These are phyloP conservation scores for Fimicolochytrium jonesii DNA, from an alignment of 192 early-diverging fungal genomes.

Conservation along the genomic window DNA sequence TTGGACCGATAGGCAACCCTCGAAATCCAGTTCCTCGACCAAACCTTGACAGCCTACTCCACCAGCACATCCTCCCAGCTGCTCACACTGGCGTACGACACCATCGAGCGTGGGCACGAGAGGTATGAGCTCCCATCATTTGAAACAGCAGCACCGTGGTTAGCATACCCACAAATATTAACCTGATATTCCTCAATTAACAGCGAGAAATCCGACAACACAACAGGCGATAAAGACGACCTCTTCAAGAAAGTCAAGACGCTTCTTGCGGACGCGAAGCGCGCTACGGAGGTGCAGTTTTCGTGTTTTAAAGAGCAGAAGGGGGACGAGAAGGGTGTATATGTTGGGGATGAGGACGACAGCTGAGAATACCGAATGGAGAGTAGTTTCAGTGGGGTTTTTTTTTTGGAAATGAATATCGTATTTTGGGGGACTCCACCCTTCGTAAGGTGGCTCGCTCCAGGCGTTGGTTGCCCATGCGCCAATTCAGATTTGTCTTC, in stretches of 20 bases:
- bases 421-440: too few relatives aligned
- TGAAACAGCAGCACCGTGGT: constrained; percentile 23
- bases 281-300: constrained; percentile 64
- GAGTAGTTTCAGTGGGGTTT: too few relatives aligned
- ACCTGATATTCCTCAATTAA: too few relatives aligned
- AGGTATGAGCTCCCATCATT: constrained; percentile 5
- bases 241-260: constrained; percentile 46
- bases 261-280: constrained; percentile 52
- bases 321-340: too few relatives aligned
- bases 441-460: too few relatives aligned
- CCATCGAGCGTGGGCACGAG: constrained; percentile 52
- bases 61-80: constrained; percentile 60
- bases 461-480: too few relatives aligned
- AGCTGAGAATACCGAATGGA: too few relatives aligned
- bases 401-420: too few relatives aligned
- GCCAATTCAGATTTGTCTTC: too few relatives aligned
- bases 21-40: constrained; percentile 87
- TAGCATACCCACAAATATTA: too few relatives aligned
- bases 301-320: too few relatives aligned
- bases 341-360: too few relatives aligned
- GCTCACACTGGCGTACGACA: constrained; percentile 70
- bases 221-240: constrained; percentile 33
- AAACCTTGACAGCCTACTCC: constrained; percentile 75
- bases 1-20: constrained; percentile 76
- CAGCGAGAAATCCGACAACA: constrained; percentile 9